Evolutionary conservation across 306 rosid species (phyloP).

Genomic region (Betula pendula): DNA sequence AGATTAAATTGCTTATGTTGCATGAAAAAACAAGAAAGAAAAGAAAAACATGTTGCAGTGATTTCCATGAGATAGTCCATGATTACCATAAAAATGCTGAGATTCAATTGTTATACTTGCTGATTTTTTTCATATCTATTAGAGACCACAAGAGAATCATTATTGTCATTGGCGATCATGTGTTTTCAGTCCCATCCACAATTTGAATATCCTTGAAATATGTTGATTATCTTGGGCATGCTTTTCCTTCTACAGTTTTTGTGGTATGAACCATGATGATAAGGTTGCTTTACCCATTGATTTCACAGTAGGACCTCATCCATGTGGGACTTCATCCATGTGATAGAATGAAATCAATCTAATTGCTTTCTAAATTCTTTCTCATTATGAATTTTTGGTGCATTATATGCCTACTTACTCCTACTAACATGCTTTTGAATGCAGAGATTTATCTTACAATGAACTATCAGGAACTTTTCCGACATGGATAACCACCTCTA

Average conservation of each 20-base stretch:
- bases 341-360: not conserved
- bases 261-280: not conserved
- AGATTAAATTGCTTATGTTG: no score
- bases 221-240: not conserved
- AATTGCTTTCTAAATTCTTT: not conserved
- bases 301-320: not conserved
- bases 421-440: not conserved
- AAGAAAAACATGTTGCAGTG: no score
- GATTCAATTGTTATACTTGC: no score
- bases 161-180: no score
- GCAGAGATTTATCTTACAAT: slow-evolving; percentile 38
- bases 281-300: not conserved
- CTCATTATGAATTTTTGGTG: no score
- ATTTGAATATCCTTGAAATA: not conserved
- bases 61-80: no score
- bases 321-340: not conserved
- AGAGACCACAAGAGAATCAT: no score
- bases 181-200: not conserved
- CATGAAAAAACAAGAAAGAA: no score
- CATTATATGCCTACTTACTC: not conserved
- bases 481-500: slow-evolving; percentile 14
- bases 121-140: no score
- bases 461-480: slow-evolving; percentile 23
- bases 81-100: no score
- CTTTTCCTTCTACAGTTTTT: not conserved